Percentiles rank a stretch among this genome's conserved stretches.
These are phyloP conservation scores for Gaeumannomyces sp. DNA, from an alignment of 2,329 filamentous ascomycete genomes.

Conservation along the genomic window DNA sequence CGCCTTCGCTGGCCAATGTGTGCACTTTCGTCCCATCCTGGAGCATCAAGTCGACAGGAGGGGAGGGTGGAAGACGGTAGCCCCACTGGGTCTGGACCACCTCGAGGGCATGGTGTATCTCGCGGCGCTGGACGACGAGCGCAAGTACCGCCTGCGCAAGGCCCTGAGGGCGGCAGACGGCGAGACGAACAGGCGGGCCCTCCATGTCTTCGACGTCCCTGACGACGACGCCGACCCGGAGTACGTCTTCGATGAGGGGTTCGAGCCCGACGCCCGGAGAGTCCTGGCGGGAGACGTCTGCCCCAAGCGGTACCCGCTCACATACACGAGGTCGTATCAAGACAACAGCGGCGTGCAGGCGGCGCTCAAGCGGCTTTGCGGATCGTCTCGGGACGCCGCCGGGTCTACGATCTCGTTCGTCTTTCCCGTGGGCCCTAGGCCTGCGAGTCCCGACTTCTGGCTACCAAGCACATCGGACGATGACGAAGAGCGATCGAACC, in stretches of 20 bases:
- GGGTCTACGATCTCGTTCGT: neutral
- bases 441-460: neutral
- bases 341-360: neutral
- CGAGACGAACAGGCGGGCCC: neutral
- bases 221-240: neutral
- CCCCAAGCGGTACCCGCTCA: neutral
- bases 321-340: neutral
- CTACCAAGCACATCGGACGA: neutral
- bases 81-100: neutral
- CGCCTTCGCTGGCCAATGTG: neutral
- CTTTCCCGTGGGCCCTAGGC: neutral
- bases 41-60: neutral
- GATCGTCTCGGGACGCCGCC: no score
- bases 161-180: neutral
- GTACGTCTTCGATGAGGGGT: neutral
- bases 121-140: neutral
- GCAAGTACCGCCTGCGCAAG: constrained; percentile 1
- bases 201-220: constrained; percentile 6
- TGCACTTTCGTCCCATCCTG: neutral
- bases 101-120: neutral
- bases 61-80: no score
- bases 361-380: neutral
- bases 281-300: constrained; percentile 2
- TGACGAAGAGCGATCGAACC: neutral
- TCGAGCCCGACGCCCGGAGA: neutral